These are phyloP conservation scores for Myxozyma lipomycoides DNA, from an alignment of 805 yeast species.

Conservation along the genomic window DNA sequence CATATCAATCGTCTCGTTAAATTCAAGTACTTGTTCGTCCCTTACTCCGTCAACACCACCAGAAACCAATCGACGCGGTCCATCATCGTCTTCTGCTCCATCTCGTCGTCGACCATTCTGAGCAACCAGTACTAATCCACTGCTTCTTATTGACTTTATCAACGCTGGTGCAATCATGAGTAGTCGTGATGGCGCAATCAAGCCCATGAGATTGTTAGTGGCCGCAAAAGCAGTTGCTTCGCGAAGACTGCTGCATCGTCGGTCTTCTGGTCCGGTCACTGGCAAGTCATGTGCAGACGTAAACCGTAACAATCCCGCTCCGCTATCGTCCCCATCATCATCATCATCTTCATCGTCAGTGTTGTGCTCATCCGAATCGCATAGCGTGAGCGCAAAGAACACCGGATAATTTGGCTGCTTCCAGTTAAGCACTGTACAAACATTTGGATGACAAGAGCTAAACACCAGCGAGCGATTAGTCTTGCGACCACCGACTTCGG, in stretches of 20 bases:
- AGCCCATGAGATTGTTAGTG: slow-evolving; percentile 77
- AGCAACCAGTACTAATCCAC: slow-evolving; percentile 67
- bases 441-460: slow-evolving; percentile 78
- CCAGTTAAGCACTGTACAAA: slow-evolving; percentile 95
- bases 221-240: slow-evolving; percentile 79
- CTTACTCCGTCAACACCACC: slow-evolving; percentile 61
- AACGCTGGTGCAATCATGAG: slow-evolving; percentile 67
- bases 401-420: slow-evolving; percentile 98
- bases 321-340: slow-evolving; percentile 34
- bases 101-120: slow-evolving; percentile 6
- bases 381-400: slow-evolving; percentile 62
- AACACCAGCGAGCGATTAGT: slow-evolving; percentile 56
- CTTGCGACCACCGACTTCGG: slow-evolving; percentile 18
- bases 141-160: slow-evolving; percentile 66
- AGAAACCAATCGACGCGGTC: slow-evolving; percentile 16
- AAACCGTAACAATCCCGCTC: slow-evolving; percentile 10
- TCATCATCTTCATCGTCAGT: slow-evolving; percentile 45
- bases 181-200: slow-evolving; percentile 69
- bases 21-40: slow-evolving; percentile 58
- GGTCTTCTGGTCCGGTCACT: slow-evolving; percentile 31
- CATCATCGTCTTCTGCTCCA: slow-evolving; percentile 9
- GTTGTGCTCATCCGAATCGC: slow-evolving; percentile 7
- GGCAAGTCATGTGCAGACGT: slow-evolving; percentile 34
- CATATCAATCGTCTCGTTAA: slow-evolving; percentile 58
- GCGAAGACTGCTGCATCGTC: slow-evolving; percentile 56